Conservation (phyloP, 805 yeast species). For the Candida saitoana region DNA sequence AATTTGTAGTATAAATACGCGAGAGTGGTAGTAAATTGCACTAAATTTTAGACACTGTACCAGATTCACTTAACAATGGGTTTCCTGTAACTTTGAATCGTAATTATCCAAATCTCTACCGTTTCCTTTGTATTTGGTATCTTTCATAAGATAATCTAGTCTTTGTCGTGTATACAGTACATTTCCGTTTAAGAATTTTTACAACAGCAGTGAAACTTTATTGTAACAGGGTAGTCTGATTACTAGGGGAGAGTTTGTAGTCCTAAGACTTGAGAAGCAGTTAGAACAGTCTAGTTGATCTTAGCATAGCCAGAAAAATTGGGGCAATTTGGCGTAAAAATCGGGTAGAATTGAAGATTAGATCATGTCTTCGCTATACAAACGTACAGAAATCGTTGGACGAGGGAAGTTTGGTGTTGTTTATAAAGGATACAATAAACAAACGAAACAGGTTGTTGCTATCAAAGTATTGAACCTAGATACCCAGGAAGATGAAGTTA, state of each 20-base stretch:
- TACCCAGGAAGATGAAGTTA: constrained; percentile 89
- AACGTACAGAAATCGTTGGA: constrained; percentile 87
- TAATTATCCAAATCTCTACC: too few species aligned
- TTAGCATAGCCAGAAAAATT: neutral
- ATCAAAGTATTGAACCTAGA: constrained; percentile 90
- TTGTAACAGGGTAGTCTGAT: neutral
- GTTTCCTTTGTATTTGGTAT: neutral
- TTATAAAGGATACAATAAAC: constrained; percentile 73
- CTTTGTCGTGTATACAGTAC: neutral
- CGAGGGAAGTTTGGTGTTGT: constrained; percentile 97
- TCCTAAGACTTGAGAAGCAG: neutral
- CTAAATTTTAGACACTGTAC: neutral
- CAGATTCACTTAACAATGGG: neutral
- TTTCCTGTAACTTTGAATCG: neutral
- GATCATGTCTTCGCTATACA: constrained; percentile 41
- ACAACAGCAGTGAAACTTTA: neutral
- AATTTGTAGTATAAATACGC: neutral
- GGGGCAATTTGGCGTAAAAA: neutral
- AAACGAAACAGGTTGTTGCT: constrained; percentile 79
- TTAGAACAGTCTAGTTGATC: neutral
- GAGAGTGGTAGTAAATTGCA: neutral
- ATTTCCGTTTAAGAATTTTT: neutral
- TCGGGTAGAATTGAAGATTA: neutral
- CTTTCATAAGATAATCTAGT: neutral
- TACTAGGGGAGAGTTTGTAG: neutral